Evolutionary conservation across 495 filamentous ascomycete species (phyloP).

Genomic region (Podospora conica): DNA sequence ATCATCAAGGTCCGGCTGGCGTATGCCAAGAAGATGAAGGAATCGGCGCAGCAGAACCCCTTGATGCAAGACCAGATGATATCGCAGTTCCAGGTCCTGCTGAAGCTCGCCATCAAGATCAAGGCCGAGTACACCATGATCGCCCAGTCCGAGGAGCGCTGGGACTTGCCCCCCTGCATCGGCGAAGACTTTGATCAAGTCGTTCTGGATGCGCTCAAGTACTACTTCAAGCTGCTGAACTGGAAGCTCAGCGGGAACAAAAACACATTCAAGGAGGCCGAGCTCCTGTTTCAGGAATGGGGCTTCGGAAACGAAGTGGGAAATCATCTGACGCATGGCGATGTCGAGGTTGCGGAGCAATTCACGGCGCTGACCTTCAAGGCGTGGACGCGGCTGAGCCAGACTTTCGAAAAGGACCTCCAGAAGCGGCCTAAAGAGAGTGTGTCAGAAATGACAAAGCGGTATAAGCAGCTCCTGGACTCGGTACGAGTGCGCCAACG

Average conservation of each 20-base stretch:
- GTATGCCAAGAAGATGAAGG: constrained; percentile 91
- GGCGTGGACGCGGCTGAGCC: constrained; percentile 76
- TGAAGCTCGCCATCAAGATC: constrained; percentile 84
- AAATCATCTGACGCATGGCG: constrained; percentile 78
- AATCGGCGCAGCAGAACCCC: constrained; percentile 70
- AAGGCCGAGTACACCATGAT: constrained; percentile 83
- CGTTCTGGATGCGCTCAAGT: constrained; percentile 90
- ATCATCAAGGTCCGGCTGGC: constrained; percentile 90
- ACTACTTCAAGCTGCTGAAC: constrained; percentile 95
- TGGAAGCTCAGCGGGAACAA: constrained; percentile 97
- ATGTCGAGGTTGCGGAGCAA: constrained; percentile 97
- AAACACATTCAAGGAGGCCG: constrained; percentile 98
- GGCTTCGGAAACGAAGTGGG: constrained; percentile 91
- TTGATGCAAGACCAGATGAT: constrained; percentile 98
- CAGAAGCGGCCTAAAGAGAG: constrained; percentile 75
- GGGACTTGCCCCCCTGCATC: constrained; percentile 93
- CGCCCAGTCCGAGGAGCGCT: constrained; percentile 81
- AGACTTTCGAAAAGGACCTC: constrained; percentile 87
- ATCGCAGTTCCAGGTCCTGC: constrained; percentile 85
- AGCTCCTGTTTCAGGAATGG: constrained; percentile 97
- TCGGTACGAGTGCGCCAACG: constrained; percentile 92
- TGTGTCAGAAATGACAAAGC: constrained; percentile 84
- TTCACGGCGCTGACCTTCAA: constrained; percentile 92
- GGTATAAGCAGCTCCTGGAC: constrained; percentile 90
- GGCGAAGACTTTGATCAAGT: constrained; percentile 95